These are phyloP conservation scores for Sphaerulina musiva DNA, from an alignment of 2,329 filamentous ascomycete genomes.

Conservation along the genomic window DNA sequence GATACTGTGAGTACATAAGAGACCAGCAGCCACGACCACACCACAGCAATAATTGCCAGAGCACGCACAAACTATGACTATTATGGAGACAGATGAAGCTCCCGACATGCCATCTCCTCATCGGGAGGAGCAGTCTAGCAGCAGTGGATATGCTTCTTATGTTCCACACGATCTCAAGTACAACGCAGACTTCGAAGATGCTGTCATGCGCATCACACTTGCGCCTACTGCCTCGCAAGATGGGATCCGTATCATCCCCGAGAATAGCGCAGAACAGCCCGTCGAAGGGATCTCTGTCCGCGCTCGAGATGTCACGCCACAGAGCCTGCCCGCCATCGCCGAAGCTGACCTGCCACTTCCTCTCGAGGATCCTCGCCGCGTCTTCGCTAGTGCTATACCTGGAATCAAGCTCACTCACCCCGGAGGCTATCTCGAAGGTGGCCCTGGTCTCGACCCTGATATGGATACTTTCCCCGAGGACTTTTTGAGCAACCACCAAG, in stretches of 20 bases:
- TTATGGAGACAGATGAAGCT: conserved; percentile 3
- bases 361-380: conserved; percentile 39
- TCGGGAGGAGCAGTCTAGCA: conserved; percentile 19
- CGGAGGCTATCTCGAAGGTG: conserved; percentile 45
- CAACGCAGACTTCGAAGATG: conserved; percentile 41
- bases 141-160: conserved; percentile 34
- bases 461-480: conserved; percentile 36
- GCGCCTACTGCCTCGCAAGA: conserved; percentile 25
- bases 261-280: conserved; percentile 25
- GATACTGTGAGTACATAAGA: background rate
- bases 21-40: background rate
- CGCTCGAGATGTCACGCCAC: conserved; percentile 23
- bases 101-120: conserved; percentile 20
- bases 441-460: conserved; percentile 38
- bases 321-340: conserved; percentile 26
- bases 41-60: background rate
- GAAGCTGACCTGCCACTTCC: conserved; percentile 39
- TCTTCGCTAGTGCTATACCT: conserved; percentile 38
- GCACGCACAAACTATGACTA: background rate
- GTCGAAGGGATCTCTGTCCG: conserved; percentile 26
- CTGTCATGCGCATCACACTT: conserved; percentile 37
- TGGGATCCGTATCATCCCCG: conserved; percentile 27
- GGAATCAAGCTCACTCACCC: conserved; percentile 43
- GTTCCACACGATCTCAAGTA: conserved; percentile 41
- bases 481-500: conserved; percentile 35